Evolutionary conservation across 495 filamentous ascomycete genomes (phyloP).

Genomic region (Hypoxylon crocopeplum): DNA sequence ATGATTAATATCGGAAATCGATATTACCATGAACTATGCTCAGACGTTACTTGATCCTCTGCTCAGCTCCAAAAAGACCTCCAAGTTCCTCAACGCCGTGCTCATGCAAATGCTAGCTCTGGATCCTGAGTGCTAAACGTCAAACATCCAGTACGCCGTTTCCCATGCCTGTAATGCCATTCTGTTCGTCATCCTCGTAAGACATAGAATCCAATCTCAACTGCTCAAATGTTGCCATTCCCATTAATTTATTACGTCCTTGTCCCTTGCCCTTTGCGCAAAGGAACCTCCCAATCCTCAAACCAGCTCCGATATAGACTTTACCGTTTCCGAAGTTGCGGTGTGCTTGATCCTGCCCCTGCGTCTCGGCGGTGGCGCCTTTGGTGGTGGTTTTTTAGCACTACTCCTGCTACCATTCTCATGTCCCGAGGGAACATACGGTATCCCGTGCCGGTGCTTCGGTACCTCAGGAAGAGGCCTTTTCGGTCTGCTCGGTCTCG

Average conservation of each 20-base stretch:
- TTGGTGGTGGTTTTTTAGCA: conserved; percentile 60
- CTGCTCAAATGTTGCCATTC: conserved; percentile 3
- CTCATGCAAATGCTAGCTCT: conserved; percentile 38
- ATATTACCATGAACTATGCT: not conserved
- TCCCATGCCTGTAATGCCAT: conserved; percentile 15
- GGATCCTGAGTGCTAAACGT: conserved; percentile 21
- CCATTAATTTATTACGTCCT: conserved; percentile 17
- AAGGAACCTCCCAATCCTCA: not conserved
- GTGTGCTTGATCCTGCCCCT: conserved; percentile 49
- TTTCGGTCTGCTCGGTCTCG: conserved; percentile 44
- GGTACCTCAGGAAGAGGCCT: conserved; percentile 56
- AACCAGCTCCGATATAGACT: conserved; percentile 31
- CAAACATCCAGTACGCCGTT: conserved; percentile 23
- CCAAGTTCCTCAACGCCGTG: conserved; percentile 29
- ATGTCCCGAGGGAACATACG: conserved; percentile 42
- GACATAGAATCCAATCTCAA: conserved; percentile 9
- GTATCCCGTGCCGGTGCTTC: conserved; percentile 55
- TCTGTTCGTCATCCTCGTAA: conserved; percentile 5
- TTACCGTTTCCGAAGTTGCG: conserved; percentile 24
- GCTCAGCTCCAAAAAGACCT: not conserved
- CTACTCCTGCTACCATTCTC: conserved; percentile 34
- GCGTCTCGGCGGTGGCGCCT: conserved; percentile 60
- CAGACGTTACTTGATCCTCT: not conserved
- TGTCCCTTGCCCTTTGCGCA: not conserved
- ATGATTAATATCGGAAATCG: not conserved